phyloP scores from a whole-genome alignment of 768 basidiomycete species.

The Zangia roseola region DNA sequence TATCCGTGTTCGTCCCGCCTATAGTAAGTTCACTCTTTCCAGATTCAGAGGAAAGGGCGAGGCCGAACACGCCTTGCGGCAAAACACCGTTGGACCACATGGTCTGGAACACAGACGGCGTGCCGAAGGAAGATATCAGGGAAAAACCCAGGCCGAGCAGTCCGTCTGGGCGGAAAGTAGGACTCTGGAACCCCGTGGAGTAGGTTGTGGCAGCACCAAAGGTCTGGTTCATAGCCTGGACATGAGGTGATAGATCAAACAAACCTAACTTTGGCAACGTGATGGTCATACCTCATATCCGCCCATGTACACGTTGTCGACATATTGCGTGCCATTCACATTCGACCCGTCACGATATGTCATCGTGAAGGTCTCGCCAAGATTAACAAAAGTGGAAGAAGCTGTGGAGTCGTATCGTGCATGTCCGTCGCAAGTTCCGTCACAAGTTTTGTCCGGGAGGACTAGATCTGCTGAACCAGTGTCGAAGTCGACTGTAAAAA shows the following conservation, averaged over 20 bases:
- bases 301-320: slow-evolving; percentile 43
- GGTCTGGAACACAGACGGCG: slow-evolving; percentile 44
- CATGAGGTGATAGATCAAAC: not conserved
- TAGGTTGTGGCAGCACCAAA: slow-evolving; percentile 44
- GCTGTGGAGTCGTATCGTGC: slow-evolving; percentile 26
- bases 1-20: slow-evolving; percentile 48
- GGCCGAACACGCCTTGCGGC: slow-evolving; percentile 42
- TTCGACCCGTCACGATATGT: slow-evolving; percentile 39
- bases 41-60: slow-evolving; percentile 43
- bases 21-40: slow-evolving; percentile 52
- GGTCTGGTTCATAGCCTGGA: slow-evolving; percentile 38
- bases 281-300: slow-evolving; percentile 31
- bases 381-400: slow-evolving; percentile 33
- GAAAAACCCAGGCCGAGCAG: slow-evolving; percentile 44
- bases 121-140: slow-evolving; percentile 34
- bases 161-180: slow-evolving; percentile 37
- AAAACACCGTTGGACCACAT: slow-evolving; percentile 38
- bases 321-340: slow-evolving; percentile 40
- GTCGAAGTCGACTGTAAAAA: slow-evolving; percentile 47
- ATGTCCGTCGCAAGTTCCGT: slow-evolving; percentile 32
- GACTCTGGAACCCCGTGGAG: slow-evolving; percentile 28
- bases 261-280: slow-evolving; percentile 3
- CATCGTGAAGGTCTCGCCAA: slow-evolving; percentile 29
- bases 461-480: slow-evolving; percentile 54
- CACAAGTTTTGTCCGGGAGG: slow-evolving; percentile 33